Percentiles rank a stretch among this genome's conserved stretches.
phyloP scores from a whole-genome alignment of 352 stramenopile species.

The Globisporangium emineosum region DNA sequence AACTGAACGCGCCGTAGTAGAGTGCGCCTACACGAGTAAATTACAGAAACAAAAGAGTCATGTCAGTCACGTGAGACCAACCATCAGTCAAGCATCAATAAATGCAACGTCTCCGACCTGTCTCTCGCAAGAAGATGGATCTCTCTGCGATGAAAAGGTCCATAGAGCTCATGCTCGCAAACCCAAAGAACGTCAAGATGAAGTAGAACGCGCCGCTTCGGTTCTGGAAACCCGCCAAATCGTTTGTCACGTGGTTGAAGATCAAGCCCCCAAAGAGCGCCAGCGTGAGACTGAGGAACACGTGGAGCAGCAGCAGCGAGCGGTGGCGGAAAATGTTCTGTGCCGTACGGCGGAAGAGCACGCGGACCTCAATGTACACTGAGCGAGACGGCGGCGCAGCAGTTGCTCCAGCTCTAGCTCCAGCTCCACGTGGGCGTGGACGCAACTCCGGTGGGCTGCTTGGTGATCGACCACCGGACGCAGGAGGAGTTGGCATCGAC shows the following conservation, averaged over 20 bases:
- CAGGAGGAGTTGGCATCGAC: constrained; percentile 19
- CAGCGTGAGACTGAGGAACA: constrained; percentile 54
- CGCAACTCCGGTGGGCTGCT: constrained; percentile 26
- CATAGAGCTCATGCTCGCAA: constrained; percentile 84
- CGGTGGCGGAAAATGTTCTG: constrained; percentile 75
- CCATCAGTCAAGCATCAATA: neutral
- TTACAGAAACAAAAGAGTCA: neutral
- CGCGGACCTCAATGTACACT: constrained; percentile 54
- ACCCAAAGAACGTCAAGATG: constrained; percentile 84
- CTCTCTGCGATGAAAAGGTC: constrained; percentile 78
- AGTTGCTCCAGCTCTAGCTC: neutral
- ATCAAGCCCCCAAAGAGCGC: constrained; percentile 67
- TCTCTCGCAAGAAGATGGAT: constrained; percentile 74
- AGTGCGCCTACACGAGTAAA: constrained; percentile 36
- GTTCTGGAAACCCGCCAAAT: constrained; percentile 84
- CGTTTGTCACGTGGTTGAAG: constrained; percentile 80
- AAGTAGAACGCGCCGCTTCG: constrained; percentile 84
- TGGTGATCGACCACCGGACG: constrained; percentile 17
- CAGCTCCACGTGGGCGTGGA: neutral
- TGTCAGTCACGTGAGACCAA: constrained; percentile 13
- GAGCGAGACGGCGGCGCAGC: constrained; percentile 31
- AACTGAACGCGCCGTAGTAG: constrained; percentile 78
- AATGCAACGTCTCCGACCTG: constrained; percentile 21
- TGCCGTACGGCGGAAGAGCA: constrained; percentile 65
- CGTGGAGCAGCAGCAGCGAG: constrained; percentile 63